Conservation (phyloP, 73 alveolate species). For the Tetrahymena borealis region DNA sequence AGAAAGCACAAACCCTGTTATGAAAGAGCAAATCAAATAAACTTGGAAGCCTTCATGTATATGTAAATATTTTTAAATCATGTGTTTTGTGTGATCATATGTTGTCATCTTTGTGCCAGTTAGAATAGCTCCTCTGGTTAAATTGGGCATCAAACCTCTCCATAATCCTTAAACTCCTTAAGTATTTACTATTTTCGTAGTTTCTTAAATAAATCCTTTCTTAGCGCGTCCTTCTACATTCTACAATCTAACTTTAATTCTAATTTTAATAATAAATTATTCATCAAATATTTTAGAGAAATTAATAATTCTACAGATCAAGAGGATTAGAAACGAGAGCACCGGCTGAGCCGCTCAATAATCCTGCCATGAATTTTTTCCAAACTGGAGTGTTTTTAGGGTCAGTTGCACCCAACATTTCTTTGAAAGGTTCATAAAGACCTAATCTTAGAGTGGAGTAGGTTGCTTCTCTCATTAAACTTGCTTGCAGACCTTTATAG, state of each 20-base stretch:
- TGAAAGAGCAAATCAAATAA: slow-evolving; percentile 54
- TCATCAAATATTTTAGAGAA: not conserved
- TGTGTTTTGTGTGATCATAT: slow-evolving; percentile 71
- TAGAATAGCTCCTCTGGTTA: slow-evolving; percentile 63
- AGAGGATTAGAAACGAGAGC: slow-evolving; percentile 74
- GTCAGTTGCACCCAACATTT: slow-evolving; percentile 57
- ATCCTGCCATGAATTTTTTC: slow-evolving; percentile 60
- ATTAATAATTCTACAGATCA: slow-evolving; percentile 43
- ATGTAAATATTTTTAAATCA: slow-evolving; percentile 34
- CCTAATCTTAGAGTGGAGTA: slow-evolving; percentile 56
- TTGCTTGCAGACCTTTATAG: slow-evolving; percentile 44
- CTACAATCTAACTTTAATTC: slow-evolving; percentile 63
- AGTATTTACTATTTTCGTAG: not conserved
- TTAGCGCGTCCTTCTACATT: slow-evolving; percentile 51
- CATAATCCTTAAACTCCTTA: slow-evolving; percentile 66
- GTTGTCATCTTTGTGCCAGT: slow-evolving; percentile 71
- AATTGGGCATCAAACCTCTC: slow-evolving; percentile 62
- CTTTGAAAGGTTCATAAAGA: slow-evolving; percentile 59
- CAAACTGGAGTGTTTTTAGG: slow-evolving; percentile 52
- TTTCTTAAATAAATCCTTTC: slow-evolving; percentile 7
- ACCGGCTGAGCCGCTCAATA: slow-evolving; percentile 71
- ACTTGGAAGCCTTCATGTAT: slow-evolving; percentile 48
- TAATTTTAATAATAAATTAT: not conserved
- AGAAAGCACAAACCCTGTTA: slow-evolving; percentile 68
- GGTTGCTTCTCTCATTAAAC: slow-evolving; percentile 48